These are phyloP conservation scores for Microthyrium microscopicum DNA, from an alignment of 2,329 filamentous ascomycete species.

Conservation along the genomic window DNA sequence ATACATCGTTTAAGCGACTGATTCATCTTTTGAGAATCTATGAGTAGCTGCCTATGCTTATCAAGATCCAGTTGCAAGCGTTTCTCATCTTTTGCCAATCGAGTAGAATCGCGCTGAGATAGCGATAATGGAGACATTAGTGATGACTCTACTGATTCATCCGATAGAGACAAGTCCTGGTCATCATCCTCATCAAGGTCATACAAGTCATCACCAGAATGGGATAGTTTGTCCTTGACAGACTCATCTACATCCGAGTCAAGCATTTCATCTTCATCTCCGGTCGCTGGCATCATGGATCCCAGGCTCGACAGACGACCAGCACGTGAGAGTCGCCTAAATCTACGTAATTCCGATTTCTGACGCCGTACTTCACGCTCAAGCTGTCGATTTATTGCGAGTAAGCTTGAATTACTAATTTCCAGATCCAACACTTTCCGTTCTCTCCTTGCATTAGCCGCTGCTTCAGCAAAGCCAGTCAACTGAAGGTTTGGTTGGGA, in stretches of 20 bases:
- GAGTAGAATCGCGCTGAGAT: slow-evolving; percentile 26
- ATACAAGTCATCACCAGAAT: slow-evolving; percentile 18
- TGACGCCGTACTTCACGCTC: slow-evolving; percentile 87
- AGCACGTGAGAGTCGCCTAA: slow-evolving; percentile 66
- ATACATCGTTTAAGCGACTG: slow-evolving; percentile 82
- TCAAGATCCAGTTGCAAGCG: slow-evolving; percentile 70
- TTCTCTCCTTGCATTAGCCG: slow-evolving; percentile 77
- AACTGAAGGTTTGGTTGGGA: slow-evolving; percentile 32
- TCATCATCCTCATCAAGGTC: slow-evolving; percentile 28
- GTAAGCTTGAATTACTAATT: slow-evolving; percentile 86
- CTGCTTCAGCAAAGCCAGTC: slow-evolving; percentile 48
- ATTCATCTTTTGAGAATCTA: slow-evolving; percentile 90
- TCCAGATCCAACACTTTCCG: slow-evolving; percentile 91
- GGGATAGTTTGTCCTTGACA: slow-evolving; percentile 20
- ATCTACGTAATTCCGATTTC: slow-evolving; percentile 71
- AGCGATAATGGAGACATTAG: slow-evolving; percentile 21
- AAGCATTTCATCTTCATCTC: slow-evolving; percentile 26
- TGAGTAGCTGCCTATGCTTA: slow-evolving; percentile 74
- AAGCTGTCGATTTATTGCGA: slow-evolving; percentile 86
- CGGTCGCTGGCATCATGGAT: not conserved
- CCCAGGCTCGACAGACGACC: slow-evolving; percentile 25
- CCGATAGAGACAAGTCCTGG: slow-evolving; percentile 24
- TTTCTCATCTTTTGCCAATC: slow-evolving; percentile 62
- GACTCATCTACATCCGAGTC: slow-evolving; percentile 20
- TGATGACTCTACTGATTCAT: slow-evolving; percentile 17